Base-by-base conservation (phyloP, 148 eudicot genomes). In the Rheum nobile region DNA sequence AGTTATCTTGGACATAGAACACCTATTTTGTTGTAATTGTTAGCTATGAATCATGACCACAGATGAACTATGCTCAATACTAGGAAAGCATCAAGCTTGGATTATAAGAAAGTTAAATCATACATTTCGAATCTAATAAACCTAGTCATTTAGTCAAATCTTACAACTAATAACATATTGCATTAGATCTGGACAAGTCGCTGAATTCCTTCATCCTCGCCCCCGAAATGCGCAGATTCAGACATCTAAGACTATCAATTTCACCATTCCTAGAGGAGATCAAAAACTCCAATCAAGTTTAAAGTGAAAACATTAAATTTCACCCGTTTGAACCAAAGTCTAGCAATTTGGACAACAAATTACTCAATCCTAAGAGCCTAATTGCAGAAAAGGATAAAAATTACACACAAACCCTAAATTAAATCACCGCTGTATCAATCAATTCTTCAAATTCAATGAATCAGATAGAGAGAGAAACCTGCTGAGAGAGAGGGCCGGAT, bases 401-500 rank as follows among this genome's bases (percentile, higher is more conserved):
- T 3, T 13, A 12, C 41, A 32, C 38, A 32, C 21, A 65, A 65
- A 3, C 70, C 70, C 70, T 34, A 65, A 65, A 34, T 65, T 12
- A 29, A 29, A 22, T 29, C 35, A 19, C 12, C 2, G 10, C 29
- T 61, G 34, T 35, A 61, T 19, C 17, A 11, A 28, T 61, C 35
- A 54, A 34, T 16, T 65, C 21, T 7, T 11, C 39, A 13, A 32
- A 73, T 16, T 16, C 67, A n/a, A 26, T 8, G 2, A 71, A 17
- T 8, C 37, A 42, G 6, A 35, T 31, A 37, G 5, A 28, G 11
- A n/a, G 31, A 9, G 5, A 67, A 48, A 87, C 98, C 88, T 91
- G 89, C 13, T 46, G 16, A 3, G 98, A 87, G 12, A 95, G 84
- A 4, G 96, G 86, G 0, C 96, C 88, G 48, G 80, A 70, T 7